These are phyloP conservation scores for Nigrospora oryzae DNA, from an alignment of 2,329 filamentous ascomycete genomes.

Conservation along the genomic window DNA sequence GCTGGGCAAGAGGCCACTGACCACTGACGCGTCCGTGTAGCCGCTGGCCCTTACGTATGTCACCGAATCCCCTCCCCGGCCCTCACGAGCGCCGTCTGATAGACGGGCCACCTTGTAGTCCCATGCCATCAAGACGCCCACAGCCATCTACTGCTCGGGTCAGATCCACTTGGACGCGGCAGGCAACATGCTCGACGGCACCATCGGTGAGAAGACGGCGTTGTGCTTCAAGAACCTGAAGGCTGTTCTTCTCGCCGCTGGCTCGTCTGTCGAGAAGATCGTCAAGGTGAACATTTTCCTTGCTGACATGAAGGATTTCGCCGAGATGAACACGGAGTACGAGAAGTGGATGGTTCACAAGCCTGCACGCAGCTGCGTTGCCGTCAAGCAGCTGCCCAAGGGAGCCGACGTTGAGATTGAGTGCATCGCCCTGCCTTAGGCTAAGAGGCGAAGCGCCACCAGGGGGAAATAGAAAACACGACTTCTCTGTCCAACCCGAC, in stretches of 20 bases:
- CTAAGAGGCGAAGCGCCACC: neutral
- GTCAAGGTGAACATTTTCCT: conserved; percentile 93
- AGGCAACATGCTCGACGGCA: conserved; percentile 47
- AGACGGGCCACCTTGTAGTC: conserved; percentile 31
- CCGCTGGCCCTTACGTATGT: conserved; percentile 56
- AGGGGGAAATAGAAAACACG: neutral
- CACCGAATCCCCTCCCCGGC: neutral
- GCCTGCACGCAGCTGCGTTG: conserved; percentile 83
- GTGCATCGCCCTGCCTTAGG: conserved; percentile 61
- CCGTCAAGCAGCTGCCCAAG: conserved; percentile 82
- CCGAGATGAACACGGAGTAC: conserved; percentile 78
- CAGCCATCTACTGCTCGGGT: conserved; percentile 59
- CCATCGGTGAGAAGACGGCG: conserved; percentile 55
- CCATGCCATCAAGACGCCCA: conserved; percentile 58
- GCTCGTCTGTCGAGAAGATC: conserved; percentile 67
- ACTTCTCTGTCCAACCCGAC: too few relatives aligned
- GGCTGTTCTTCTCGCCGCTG: conserved; percentile 75
- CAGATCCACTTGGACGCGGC: conserved; percentile 61
- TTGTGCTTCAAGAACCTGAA: conserved; percentile 68
- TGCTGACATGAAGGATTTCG: conserved; percentile 84
- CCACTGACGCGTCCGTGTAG: conserved; percentile 23
- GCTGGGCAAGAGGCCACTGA: neutral
- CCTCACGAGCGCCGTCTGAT: too few relatives aligned
- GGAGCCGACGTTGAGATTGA: conserved; percentile 85
- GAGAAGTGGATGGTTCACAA: conserved; percentile 76